Conservation (phyloP, 2,329 filamentous ascomycete genomes). For the Penicillium hesseltinei region DNA sequence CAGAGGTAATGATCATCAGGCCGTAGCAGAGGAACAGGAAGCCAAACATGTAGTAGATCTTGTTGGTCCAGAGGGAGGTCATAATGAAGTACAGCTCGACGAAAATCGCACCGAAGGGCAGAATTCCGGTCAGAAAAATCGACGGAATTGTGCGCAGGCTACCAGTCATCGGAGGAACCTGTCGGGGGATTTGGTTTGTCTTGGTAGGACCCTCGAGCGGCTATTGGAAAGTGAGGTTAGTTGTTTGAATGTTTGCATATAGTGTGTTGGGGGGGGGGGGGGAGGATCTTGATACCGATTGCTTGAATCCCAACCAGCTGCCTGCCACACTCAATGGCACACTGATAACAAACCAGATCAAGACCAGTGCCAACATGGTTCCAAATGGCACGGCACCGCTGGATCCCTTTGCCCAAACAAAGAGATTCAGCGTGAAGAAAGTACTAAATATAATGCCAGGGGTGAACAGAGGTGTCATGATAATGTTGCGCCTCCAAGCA, state of each 20-base stretch:
- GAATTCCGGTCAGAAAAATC: slow-evolving; percentile 85
- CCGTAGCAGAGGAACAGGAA: slow-evolving; percentile 98
- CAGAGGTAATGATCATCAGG: slow-evolving; percentile 93
- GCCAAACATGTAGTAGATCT: slow-evolving; percentile 99
- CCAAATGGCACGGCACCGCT: slow-evolving; percentile 94
- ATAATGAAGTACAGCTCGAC: slow-evolving; percentile 99
- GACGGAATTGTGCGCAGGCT: slow-evolving; percentile 86
- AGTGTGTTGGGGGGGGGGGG: too few relatives aligned
- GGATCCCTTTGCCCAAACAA: slow-evolving; percentile 90
- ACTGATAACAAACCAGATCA: slow-evolving; percentile 96
- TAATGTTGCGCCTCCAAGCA: slow-evolving; percentile 91
- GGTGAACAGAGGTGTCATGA: slow-evolving; percentile 79
- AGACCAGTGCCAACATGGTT: slow-evolving; percentile 90
- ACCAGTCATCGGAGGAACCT: slow-evolving; percentile 80
- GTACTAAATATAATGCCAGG: slow-evolving; percentile 80
- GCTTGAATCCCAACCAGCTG: slow-evolving; percentile 89
- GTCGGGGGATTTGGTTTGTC: slow-evolving; percentile 96
- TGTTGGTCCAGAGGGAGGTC: slow-evolving; percentile 97
- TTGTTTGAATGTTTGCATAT: not conserved
- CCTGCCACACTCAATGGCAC: slow-evolving; percentile 86
- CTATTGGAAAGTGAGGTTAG: slow-evolving; percentile 27
- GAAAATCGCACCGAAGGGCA: slow-evolving; percentile 95
- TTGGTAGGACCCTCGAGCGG: slow-evolving; percentile 77
- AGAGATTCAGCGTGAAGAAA: slow-evolving; percentile 94
- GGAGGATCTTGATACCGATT: slow-evolving; percentile 41